These are phyloP conservation scores for Scedosporium dehoogii DNA, from an alignment of 2,329 filamentous ascomycete species.

Conservation along the genomic window DNA sequence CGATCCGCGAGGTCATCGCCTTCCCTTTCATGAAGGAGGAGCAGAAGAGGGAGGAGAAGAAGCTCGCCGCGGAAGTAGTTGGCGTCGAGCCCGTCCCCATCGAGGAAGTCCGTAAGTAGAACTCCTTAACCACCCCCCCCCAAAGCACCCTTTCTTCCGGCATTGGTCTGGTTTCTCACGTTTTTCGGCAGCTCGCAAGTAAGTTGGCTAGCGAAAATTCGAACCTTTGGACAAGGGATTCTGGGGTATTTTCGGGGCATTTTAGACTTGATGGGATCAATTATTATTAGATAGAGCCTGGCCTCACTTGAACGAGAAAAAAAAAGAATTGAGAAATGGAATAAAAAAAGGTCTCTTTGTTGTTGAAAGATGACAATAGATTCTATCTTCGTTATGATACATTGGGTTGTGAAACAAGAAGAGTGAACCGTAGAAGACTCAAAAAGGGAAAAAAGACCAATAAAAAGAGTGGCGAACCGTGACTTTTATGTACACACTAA, in stretches of 20 bases:
- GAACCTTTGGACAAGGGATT: background rate
- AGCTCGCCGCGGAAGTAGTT: slow-evolving; percentile 50
- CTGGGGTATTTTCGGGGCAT: too few relatives aligned
- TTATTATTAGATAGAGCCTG: background rate
- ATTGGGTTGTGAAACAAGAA: background rate
- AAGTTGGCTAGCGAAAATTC: slow-evolving; percentile 1
- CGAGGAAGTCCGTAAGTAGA: slow-evolving; percentile 39
- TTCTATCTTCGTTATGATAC: background rate
- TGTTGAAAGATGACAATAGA: background rate
- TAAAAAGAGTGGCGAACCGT: background rate
- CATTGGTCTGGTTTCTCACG: background rate
- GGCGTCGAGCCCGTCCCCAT: slow-evolving; percentile 48
- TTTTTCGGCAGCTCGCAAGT: slow-evolving; percentile 12
- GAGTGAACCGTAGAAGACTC: background rate
- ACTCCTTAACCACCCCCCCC: background rate
- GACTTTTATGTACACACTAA: background rate
- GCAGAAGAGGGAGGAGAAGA: slow-evolving; percentile 27
- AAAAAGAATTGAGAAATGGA: background rate
- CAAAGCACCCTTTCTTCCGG: background rate
- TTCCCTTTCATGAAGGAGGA: slow-evolving; percentile 99
- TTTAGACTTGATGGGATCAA: background rate
- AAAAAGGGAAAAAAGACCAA: background rate
- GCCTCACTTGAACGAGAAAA: background rate
- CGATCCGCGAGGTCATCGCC: slow-evolving; percentile 88
- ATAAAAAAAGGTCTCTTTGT: background rate